Base-by-base conservation (phyloP, 768 basidiomycete species). In the Rhizopogon rudus region DNA sequence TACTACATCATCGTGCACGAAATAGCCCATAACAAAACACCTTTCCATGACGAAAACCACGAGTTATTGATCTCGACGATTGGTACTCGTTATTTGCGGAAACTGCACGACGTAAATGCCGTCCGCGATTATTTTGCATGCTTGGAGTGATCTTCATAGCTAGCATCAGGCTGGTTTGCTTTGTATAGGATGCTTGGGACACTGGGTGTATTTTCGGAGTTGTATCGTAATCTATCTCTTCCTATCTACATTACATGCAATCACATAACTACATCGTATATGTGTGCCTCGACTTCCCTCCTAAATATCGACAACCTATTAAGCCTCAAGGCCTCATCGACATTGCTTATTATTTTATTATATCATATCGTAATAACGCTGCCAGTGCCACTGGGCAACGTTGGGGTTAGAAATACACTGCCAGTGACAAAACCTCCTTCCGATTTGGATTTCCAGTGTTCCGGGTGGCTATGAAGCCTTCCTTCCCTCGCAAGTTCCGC, bases 1-100 rank as follows among this genome's bases (percentile, higher is more conserved):
- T 67, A 60, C 31, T 62, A 69, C 29, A 67, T 67, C 6, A 58
- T 68, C 52, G 58, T 58, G 4, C 66, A 67, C 17, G 66, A 67
- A 43, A 58, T 67, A 3, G 67, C 66, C 13, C 67, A 67, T 52
- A 63, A 67, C 16, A 45, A 49, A 40, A 54, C 59, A 0, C 50
- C 56, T 53, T 61, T 64, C n/a, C 67, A 68, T 7, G 62, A 68
- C 2, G 66, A 66, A 42, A 45, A 66, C 22, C 65, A 67, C 17
- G 65, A 67, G 14, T 50, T 61, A 7, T 51, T 67, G n/a, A 57
- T 63, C 28, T 49, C 64, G 31, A 29, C 29, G 22, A 6, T 53
- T 20, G 50, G 52, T 28, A 13, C 17, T 35, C 13, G 1, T 3
- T 22, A 20, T 13, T 20, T 48, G 20, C 46, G 17, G 13, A 31